phyloP scores from a whole-genome alignment of 1,284 basidiomycete genomes.

The Vanrija sp. region DNA sequence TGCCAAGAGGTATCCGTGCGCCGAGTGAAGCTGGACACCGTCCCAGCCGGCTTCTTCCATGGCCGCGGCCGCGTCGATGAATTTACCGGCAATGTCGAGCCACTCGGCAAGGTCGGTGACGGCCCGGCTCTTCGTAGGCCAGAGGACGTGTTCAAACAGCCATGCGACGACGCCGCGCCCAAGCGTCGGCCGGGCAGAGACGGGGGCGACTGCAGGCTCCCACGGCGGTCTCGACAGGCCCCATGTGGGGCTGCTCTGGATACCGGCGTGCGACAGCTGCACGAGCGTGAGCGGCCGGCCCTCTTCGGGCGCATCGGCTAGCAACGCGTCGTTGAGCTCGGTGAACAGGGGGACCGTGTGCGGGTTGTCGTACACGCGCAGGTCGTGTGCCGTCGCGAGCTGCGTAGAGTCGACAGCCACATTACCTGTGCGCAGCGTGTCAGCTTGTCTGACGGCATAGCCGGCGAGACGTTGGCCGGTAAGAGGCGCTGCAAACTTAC shows the following conservation, averaged over 20 bases:
- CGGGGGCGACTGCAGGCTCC: slow-evolving; percentile 65
- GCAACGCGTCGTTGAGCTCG: slow-evolving; percentile 56
- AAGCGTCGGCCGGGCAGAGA: slow-evolving; percentile 55
- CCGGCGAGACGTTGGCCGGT: not conserved
- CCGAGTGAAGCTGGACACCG: slow-evolving; percentile 81
- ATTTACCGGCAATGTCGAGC: slow-evolving; percentile 58
- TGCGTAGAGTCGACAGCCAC: slow-evolving; percentile 70
- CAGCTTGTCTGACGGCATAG: not conserved
- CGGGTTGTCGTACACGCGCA: slow-evolving; percentile 57
- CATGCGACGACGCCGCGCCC: slow-evolving; percentile 46
- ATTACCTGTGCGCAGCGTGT: slow-evolving; percentile 60
- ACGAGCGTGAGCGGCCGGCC: slow-evolving; percentile 52
- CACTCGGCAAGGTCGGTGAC: slow-evolving; percentile 58
- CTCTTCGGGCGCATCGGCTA: slow-evolving; percentile 36
- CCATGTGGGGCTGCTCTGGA: slow-evolving; percentile 65
- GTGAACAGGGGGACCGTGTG: slow-evolving; percentile 54
- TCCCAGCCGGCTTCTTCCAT: slow-evolving; percentile 75
- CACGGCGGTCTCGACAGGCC: slow-evolving; percentile 35
- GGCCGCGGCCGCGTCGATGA: slow-evolving; percentile 65
- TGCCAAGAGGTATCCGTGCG: slow-evolving; percentile 83
- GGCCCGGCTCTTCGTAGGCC: slow-evolving; percentile 59
- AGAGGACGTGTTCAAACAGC: slow-evolving; percentile 56
- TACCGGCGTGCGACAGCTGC: slow-evolving; percentile 81
- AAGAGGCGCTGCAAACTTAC: slow-evolving; percentile 27
- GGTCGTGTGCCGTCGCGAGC: slow-evolving; percentile 75